These are phyloP conservation scores for Rosa hybrid DNA, from an alignment of 331 rosid species.

Conservation along the genomic window DNA sequence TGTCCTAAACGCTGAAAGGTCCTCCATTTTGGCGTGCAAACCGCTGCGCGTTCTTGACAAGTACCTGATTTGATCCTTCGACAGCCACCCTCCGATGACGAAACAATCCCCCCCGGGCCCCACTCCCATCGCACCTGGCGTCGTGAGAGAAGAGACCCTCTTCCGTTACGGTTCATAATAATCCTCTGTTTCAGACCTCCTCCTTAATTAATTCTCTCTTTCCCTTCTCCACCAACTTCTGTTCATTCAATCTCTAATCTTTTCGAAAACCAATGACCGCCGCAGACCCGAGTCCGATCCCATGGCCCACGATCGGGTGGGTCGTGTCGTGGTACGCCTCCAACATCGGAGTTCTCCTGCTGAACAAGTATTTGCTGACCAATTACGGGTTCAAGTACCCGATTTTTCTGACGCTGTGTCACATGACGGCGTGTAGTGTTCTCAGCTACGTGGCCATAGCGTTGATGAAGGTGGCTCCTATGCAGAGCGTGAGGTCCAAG, in stretches of 20 bases:
- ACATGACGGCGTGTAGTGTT: conserved; percentile 25
- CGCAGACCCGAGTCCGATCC: not conserved
- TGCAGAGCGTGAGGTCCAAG: conserved; percentile 21
- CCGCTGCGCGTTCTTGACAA: not conserved
- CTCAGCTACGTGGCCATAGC: conserved; percentile 26
- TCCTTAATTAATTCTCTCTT: not conserved
- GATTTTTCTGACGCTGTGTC: conserved; percentile 28
- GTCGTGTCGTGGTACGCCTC: conserved; percentile 28
- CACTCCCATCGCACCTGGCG: too few species aligned
- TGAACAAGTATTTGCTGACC: conserved; percentile 27
- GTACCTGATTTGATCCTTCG: not conserved
- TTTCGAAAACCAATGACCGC: not conserved
- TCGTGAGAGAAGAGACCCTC: not conserved
- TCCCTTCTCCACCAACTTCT: not conserved
- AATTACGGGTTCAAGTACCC: conserved; percentile 32
- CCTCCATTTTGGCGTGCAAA: not conserved
- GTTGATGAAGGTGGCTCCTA: conserved; percentile 13
- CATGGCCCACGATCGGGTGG: conserved; percentile 20
- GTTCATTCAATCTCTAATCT: not conserved
- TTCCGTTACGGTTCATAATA: not conserved
- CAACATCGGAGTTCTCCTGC: conserved; percentile 29
- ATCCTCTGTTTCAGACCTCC: not conserved
- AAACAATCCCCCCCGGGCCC: not conserved
- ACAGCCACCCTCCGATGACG: not conserved
- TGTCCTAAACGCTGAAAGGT: not conserved